These are phyloP conservation scores for Thielaviopsis ethacetica DNA, from an alignment of 2,329 filamentous ascomycete species.

Conservation along the genomic window DNA sequence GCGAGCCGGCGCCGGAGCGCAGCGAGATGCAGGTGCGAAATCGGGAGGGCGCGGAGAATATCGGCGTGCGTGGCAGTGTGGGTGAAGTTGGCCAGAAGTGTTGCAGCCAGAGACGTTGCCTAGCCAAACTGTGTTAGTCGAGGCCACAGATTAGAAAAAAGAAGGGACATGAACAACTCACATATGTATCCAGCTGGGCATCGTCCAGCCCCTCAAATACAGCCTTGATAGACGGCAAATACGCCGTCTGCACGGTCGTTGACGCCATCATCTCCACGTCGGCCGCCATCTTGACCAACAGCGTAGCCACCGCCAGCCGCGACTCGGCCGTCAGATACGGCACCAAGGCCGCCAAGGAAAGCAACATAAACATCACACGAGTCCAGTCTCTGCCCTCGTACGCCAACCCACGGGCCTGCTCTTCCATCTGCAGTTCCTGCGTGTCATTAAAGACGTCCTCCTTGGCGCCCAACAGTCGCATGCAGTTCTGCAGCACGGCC, in stretches of 20 bases:
- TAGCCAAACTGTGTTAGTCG: neutral
- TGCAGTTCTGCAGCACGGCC: constrained; percentile 2
- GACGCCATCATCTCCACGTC: constrained; percentile 6
- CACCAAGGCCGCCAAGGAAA: neutral
- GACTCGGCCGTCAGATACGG: neutral
- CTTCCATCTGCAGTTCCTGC: neutral
- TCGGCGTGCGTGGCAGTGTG: constrained; percentile 37
- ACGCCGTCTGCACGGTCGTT: constrained; percentile 19
- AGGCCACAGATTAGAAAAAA: neutral
- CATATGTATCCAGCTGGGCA: constrained; percentile 24
- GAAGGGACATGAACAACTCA: constrained; percentile 19
- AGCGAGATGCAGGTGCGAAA: constrained; percentile 31
- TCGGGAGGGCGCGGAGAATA: constrained; percentile 42
- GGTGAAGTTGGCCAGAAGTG: constrained; percentile 28
- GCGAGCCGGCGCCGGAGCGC: constrained; percentile 52
- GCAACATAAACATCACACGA: neutral
- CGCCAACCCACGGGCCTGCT: neutral
- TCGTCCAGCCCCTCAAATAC: constrained; percentile 27
- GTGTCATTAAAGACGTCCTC: constrained; percentile 4
- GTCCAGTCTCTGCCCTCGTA: constrained; percentile 1
- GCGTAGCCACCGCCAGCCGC: neutral
- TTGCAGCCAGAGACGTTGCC: neutral
- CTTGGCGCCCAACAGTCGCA: constrained; percentile 5
- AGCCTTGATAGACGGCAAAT: constrained; percentile 26
- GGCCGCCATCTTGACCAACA: constrained; percentile 5